Evolutionary conservation across 208 protist genomes (phyloP).

Genomic region (Trypanosomatidae sp.): DNA sequence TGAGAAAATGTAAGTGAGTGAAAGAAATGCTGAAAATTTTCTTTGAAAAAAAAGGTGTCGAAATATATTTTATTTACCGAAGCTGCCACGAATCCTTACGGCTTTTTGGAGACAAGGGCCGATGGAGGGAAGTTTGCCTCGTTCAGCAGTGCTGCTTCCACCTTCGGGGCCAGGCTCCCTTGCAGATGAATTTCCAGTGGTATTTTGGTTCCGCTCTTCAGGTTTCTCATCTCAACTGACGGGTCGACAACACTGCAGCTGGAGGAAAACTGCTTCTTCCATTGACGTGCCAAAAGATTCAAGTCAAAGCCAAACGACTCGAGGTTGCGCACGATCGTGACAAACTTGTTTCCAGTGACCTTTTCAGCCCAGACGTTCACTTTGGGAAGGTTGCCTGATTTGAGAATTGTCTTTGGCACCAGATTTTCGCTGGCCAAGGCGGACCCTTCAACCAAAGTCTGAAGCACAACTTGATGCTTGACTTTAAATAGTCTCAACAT

Average conservation of each 20-base stretch:
- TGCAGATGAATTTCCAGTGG: conserved; percentile 62
- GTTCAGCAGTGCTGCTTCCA: conserved; percentile 39
- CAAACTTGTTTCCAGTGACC: conserved; percentile 38
- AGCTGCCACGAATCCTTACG: too few relatives aligned
- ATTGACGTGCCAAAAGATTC: conserved; percentile 35
- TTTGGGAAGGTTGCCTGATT: conserved; percentile 37
- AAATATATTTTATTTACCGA: background rate
- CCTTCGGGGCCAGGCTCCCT: conserved; percentile 35
- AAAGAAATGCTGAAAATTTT: too few relatives aligned
- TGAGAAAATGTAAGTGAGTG: too few relatives aligned
- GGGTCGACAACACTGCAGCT: conserved; percentile 60
- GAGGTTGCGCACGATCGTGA: conserved; percentile 64
- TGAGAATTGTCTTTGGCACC: conserved; percentile 32
- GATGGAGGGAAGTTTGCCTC: conserved; percentile 37
- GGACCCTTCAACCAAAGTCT: conserved; percentile 39
- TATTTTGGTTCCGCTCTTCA: conserved; percentile 65
- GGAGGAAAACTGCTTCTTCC: conserved; percentile 63
- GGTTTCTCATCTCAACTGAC: conserved; percentile 40
- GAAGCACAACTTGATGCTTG: conserved; percentile 59
- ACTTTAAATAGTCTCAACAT: conserved; percentile 40
- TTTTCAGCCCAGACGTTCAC: conserved; percentile 58
- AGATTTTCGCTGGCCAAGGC: conserved; percentile 28
- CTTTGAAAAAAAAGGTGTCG: too few relatives aligned
- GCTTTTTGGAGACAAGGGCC: conserved; percentile 12
- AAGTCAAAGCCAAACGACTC: conserved; percentile 68